Base-by-base conservation (phyloP, 371 early-diverging fungal genomes). In the Rhizopus sp. region DNA sequence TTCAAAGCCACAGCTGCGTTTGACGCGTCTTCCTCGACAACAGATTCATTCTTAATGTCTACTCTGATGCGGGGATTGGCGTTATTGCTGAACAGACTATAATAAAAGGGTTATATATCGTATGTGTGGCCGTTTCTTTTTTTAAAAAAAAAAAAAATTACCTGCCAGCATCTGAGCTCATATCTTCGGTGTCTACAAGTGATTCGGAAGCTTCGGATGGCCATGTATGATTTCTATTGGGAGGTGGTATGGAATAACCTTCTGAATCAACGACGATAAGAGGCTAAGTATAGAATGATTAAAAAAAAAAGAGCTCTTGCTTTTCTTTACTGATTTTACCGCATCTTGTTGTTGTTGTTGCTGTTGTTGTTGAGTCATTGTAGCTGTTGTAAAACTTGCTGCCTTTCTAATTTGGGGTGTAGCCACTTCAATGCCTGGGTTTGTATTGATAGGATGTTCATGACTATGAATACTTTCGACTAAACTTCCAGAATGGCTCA, bases 91-190 rank as follows among this genome's bases (percentile, higher is more conserved):
- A 46, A 54, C 15, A 46, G 29, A 23, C 46, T 46, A 42, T 10
- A 10, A 42, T 42, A 42, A 42, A 17, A 45, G 3, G 32, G 15
- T 39, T 39, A 39, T 39, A 39, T 4, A 13, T 13, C 8, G 40
- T 23, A 23, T 23, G 23, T 23, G 23, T 23, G 23, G 23, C 23
- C 1, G 23, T 2, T 23, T 23, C 2, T 39, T 39, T 39, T 13
- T 10, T 39, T 23, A 23, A 23, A 23, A 23, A 2, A 23, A 23
- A 23, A 23, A 23, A 2, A 23, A 23, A 23, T 48, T 53, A 64
- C 64, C 64, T 63, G 34, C 54, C 55, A 15, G 55, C 39, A 29
- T 64, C 64, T 30, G 64, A 64, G 6, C 55, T 55, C 29, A 64
- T n/a, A 30, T 60, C 64, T 9, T 59, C 60, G 13, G 49, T 64